A percentile compares a stretch with the other conserved stretches of the same genome.
These are phyloP conservation scores for Patellifolia procumbens DNA, from an alignment of 179 eudicot genomes.

Conservation along the genomic window DNA sequence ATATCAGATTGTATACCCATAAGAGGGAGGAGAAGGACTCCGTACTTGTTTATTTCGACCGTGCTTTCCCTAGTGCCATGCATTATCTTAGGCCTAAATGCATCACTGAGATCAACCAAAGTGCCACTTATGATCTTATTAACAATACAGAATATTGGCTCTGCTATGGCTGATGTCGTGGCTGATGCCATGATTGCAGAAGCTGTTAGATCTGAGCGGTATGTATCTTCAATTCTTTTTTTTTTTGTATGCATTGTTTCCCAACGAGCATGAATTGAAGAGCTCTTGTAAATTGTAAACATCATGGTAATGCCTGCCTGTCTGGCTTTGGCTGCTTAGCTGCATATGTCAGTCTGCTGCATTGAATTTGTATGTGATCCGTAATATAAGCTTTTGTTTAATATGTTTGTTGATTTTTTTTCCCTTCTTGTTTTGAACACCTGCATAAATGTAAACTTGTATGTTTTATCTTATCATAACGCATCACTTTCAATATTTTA, in stretches of 20 bases:
- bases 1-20: slow-evolving; percentile 93
- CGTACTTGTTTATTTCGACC: slow-evolving; percentile 77
- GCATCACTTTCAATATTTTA: slow-evolving; percentile 15
- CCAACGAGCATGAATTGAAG: background rate
- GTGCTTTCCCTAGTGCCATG: slow-evolving; percentile 83
- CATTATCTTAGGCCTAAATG: slow-evolving; percentile 61
- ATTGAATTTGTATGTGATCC: background rate
- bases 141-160: slow-evolving; percentile 82
- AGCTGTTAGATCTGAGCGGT: slow-evolving; percentile 84
- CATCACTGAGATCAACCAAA: slow-evolving; percentile 54
- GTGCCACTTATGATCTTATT: slow-evolving; percentile 63
- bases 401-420: background rate
- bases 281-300: background rate
- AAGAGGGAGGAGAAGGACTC: slow-evolving; percentile 78
- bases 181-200: slow-evolving; percentile 99
- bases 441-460: background rate
- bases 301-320: background rate
- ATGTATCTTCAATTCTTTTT: slow-evolving; percentile 25
- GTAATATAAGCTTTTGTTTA: background rate
- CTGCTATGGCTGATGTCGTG: slow-evolving; percentile 99
- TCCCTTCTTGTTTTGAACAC: background rate
- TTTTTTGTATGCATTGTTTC: background rate
- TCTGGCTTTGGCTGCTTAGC: background rate
- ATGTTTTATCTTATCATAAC: background rate
- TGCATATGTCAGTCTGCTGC: background rate